phyloP scores from a whole-genome alignment of 2,329 filamentous ascomycete genomes.

The Orbilia quercus region DNA sequence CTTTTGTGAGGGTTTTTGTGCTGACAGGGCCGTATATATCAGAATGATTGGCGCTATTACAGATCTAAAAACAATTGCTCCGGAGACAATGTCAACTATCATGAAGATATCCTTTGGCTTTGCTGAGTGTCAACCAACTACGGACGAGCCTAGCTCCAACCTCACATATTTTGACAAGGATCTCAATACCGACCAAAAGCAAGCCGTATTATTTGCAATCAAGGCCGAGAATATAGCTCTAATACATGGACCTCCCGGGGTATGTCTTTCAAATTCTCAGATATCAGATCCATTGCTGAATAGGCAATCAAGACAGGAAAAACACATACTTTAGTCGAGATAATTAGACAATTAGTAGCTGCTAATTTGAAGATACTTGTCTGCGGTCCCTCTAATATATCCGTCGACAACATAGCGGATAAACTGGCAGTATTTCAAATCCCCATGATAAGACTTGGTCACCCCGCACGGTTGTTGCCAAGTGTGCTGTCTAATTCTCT shows the following conservation, averaged over 20 bases:
- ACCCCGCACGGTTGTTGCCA: conserved; percentile 88
- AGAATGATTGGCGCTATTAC: conserved; percentile 75
- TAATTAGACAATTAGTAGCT: conserved; percentile 85
- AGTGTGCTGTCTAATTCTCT: conserved; percentile 89
- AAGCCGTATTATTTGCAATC: conserved; percentile 82
- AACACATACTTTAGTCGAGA: conserved; percentile 93
- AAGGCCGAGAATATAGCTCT: conserved; percentile 72
- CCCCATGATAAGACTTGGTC: conserved; percentile 87
- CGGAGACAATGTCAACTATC: conserved; percentile 70
- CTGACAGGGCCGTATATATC: conserved; percentile 58
- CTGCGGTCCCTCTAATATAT: conserved; percentile 82
- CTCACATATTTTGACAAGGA: conserved; percentile 72
- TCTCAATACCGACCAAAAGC: conserved; percentile 75
- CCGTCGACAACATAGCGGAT: conserved; percentile 98
- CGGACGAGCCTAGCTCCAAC: conserved; percentile 65
- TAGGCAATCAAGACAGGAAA: conserved; percentile 78
- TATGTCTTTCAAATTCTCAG: background rate
- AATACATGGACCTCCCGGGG: conserved; percentile 92
- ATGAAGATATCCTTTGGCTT: conserved; percentile 73
- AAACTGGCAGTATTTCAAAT: conserved; percentile 85
- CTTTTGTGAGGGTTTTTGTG: background rate
- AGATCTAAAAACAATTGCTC: conserved; percentile 70
- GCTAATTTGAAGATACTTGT: conserved; percentile 33
- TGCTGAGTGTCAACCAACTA: conserved; percentile 66
- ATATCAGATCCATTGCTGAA: background rate